A percentile compares a stretch with the other conserved stretches of the same genome.
Conservation (phyloP, 306 rosid genomes). For the Ochetophila trinervis region DNA sequence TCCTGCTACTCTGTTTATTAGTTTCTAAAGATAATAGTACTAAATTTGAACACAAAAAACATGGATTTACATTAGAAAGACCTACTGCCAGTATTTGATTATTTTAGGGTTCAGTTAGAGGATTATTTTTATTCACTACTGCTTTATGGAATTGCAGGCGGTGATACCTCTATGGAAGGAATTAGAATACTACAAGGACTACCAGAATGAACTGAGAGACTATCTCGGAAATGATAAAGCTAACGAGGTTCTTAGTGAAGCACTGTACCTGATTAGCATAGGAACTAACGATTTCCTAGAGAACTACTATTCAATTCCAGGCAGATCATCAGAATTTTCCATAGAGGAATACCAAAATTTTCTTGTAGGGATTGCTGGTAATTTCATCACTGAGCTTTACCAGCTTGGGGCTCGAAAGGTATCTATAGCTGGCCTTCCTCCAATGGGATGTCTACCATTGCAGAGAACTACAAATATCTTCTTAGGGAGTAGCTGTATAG, state of each 20-base stretch:
- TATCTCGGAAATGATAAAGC: constrained; percentile 43
- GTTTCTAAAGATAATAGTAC: no score
- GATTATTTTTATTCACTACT: constrained; percentile 2
- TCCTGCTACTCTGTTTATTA: neutral
- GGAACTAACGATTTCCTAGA: constrained; percentile 68
- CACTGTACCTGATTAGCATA: constrained; percentile 42
- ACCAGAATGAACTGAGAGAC: constrained; percentile 39
- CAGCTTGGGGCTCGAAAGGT: constrained; percentile 46
- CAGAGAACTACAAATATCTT: constrained; percentile 41
- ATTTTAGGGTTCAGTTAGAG: neutral
- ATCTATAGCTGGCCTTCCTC: constrained; percentile 46
- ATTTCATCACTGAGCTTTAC: constrained; percentile 34
- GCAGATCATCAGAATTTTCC: constrained; percentile 40
- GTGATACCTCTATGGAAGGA: constrained; percentile 64
- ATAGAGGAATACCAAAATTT: constrained; percentile 44
- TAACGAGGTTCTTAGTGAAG: constrained; percentile 38
- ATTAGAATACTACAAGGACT: constrained; percentile 47
- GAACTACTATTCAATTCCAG: constrained; percentile 38
- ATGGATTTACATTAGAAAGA: neutral
- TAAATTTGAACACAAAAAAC: neutral
- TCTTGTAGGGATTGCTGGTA: constrained; percentile 31
- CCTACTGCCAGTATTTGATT: neutral
- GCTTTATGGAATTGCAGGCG: constrained; percentile 32
- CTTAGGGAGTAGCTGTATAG: constrained; percentile 32
- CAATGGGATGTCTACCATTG: constrained; percentile 65